Conservation (phyloP, 148 eudicot genomes). For the Rhododendron ferrugineum region DNA sequence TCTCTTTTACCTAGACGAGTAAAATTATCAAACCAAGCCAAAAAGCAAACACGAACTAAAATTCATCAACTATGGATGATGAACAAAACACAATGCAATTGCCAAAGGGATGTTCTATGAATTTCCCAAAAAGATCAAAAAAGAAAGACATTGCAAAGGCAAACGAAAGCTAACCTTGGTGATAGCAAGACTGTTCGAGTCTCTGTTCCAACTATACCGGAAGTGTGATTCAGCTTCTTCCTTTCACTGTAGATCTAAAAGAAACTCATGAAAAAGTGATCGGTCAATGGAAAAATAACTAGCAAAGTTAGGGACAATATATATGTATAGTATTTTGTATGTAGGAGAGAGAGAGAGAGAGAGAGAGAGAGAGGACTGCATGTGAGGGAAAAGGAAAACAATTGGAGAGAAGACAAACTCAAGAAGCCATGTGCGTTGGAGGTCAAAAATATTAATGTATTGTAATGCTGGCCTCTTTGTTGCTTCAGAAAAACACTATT, state of each 20-base stretch:
- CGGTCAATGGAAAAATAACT: slow-evolving; percentile 18
- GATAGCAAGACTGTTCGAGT: background rate
- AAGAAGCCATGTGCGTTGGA: slow-evolving; percentile 29
- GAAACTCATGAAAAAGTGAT: slow-evolving; percentile 18
- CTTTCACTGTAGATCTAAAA: slow-evolving; percentile 33
- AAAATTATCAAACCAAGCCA: background rate
- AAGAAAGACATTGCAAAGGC: background rate
- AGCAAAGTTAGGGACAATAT: slow-evolving; percentile 1
- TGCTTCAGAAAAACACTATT: background rate
- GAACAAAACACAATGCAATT: background rate
- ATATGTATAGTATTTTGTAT: background rate
- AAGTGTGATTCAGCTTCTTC: slow-evolving; percentile 9
- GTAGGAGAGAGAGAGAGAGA: too few relatives aligned
- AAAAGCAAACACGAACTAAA: background rate
- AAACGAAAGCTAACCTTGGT: slow-evolving; percentile 3
- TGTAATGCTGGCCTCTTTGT: background rate
- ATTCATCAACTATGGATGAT: background rate
- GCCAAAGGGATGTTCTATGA: background rate
- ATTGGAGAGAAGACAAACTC: slow-evolving; percentile 13
- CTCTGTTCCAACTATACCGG: background rate
- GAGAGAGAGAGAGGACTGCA: slow-evolving; percentile 17
- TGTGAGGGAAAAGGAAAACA: slow-evolving; percentile 22
- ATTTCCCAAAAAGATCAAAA: background rate
- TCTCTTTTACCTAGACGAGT: background rate
- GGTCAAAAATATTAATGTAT: slow-evolving; percentile 13